These are phyloP conservation scores for Trichoderma lentiforme DNA, from an alignment of 2,329 filamentous ascomycete genomes.

Conservation along the genomic window DNA sequence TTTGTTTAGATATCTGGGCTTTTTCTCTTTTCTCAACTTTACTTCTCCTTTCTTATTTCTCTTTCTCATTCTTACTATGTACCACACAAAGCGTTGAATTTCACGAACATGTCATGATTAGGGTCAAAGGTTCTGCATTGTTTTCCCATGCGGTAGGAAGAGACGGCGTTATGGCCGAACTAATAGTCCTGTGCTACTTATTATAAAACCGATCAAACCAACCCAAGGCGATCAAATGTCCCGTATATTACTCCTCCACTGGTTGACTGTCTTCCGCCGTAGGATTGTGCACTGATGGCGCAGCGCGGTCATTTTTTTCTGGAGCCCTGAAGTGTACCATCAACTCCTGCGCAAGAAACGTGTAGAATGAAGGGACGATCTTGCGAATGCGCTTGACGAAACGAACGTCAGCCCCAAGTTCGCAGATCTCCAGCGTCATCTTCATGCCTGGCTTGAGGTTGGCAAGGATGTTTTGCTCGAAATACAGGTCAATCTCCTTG, in stretches of 20 bases:
- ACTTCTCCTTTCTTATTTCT: background rate
- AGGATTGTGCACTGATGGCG: conserved; percentile 41
- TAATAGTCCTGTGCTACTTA: background rate
- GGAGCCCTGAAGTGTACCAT: conserved; percentile 66
- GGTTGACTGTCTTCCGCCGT: conserved; percentile 26
- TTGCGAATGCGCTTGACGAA: conserved; percentile 61
- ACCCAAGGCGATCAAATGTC: background rate
- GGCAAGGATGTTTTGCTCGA: conserved; percentile 58
- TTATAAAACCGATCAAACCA: background rate
- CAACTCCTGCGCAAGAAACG: conserved; percentile 63
- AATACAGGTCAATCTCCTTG: conserved; percentile 49
- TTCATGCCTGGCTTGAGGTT: conserved; percentile 65
- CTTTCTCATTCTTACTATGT: background rate
- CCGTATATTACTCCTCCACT: conserved; percentile 21
- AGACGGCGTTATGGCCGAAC: background rate
- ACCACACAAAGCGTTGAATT: background rate
- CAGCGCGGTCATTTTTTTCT: conserved; percentile 40
- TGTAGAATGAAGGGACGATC: conserved; percentile 61
- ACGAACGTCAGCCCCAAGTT: conserved; percentile 61
- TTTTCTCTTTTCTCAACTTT: background rate
- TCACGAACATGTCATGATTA: background rate
- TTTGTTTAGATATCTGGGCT: background rate
- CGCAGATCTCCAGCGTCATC: conserved; percentile 51
- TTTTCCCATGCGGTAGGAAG: background rate
- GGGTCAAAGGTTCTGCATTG: background rate